phyloP scores from a whole-genome alignment of 257 asterid genomes.

The Asclepias syriaca region DNA sequence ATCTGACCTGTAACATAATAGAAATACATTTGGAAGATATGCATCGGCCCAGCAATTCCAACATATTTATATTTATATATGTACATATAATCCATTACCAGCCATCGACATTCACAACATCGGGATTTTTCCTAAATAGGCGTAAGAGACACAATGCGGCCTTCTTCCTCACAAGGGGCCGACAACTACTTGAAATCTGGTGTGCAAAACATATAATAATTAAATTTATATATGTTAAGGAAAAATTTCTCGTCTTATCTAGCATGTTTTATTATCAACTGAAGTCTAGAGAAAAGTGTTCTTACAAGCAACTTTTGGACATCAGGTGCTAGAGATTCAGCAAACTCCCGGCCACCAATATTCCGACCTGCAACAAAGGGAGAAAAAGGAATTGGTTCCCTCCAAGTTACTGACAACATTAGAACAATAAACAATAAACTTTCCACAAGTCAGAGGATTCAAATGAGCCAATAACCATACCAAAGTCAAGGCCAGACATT shows the following conservation, averaged over 20 bases:
- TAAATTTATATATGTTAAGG: no score
- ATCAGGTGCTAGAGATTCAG: conserved; percentile 99
- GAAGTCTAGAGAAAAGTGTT: conserved; percentile 23
- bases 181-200: conserved; percentile 93
- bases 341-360: conserved; percentile 98
- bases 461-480: conserved; percentile 34
- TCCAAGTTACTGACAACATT: background rate
- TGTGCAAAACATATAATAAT: conserved; percentile 7
- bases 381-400: conserved; percentile 14
- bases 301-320: conserved; percentile 98
- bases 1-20: conserved; percentile 71
- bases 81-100: conserved; percentile 39
- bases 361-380: conserved; percentile 71
- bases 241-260: no score
- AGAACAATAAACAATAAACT: background rate
- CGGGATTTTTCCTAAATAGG: conserved; percentile 90
- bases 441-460: background rate
- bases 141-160: conserved; percentile 98
- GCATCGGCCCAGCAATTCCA: background rate
- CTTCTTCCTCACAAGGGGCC: conserved; percentile 99
- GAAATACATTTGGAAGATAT: conserved; percentile 12
- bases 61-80: background rate
- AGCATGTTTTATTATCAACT: conserved; percentile 6
- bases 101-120: conserved; percentile 97
- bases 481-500: conserved; percentile 97